These are phyloP conservation scores for Laburnicola sp. DNA, from an alignment of 2,329 filamentous ascomycete species.

Conservation along the genomic window DNA sequence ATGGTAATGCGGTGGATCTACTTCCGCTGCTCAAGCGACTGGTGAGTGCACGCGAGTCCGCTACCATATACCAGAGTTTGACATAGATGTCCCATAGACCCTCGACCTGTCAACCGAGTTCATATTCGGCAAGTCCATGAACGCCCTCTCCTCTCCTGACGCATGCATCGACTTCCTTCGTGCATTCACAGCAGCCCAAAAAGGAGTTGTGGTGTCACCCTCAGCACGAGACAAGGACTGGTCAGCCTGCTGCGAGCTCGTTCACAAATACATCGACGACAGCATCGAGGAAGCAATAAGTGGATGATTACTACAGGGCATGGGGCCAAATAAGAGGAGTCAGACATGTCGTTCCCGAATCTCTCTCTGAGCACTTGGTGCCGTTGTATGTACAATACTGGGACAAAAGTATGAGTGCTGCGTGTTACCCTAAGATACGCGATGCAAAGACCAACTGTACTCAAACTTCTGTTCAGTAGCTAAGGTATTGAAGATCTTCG, in stretches of 20 bases:
- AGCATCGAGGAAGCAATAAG: conserved; percentile 8
- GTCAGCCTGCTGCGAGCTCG: conserved; percentile 1
- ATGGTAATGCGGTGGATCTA: conserved; percentile 14
- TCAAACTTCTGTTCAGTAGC: no score
- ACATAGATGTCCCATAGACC: conserved; percentile 4
- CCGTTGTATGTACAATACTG: background rate
- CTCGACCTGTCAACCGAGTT: conserved; percentile 15
- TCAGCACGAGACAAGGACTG: conserved; percentile 8
- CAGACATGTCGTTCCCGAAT: background rate
- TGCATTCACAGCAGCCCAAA: conserved; percentile 9
- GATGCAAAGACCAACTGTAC: no score
- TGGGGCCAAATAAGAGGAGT: background rate
- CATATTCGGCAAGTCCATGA: conserved; percentile 15
- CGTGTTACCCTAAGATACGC: no score
- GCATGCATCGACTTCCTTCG: conserved; percentile 14
- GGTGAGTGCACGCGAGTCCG: background rate
- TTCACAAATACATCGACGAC: conserved; percentile 7
- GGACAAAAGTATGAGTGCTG: no score
- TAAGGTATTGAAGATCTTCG: no score
- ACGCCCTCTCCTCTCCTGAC: conserved; percentile 1
- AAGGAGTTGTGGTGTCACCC: background rate
- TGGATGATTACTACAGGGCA: background rate
- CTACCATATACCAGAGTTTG: background rate
- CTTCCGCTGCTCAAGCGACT: conserved; percentile 15
- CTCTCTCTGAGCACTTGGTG: conserved; percentile 6